Evolutionary conservation across 1,284 basidiomycete species (phyloP).

Genomic region (Naganishia sp.): DNA sequence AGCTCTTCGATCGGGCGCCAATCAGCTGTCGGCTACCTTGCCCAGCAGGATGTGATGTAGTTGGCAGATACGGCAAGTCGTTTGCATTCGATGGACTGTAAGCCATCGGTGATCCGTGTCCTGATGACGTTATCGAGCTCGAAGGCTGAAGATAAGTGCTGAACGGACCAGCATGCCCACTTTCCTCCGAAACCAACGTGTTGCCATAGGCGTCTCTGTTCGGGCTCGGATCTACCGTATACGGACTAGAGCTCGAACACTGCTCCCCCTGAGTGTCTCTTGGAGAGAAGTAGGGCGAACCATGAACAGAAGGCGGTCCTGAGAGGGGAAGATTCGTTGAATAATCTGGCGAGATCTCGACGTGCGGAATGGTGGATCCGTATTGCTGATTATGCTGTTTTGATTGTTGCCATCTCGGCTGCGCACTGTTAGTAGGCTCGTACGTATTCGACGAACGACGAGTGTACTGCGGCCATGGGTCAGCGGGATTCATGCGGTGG

Average conservation of each 20-base stretch:
- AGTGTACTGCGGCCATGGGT: constrained; percentile 21
- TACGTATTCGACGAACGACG: constrained; percentile 2
- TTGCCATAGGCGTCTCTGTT: constrained; percentile 18
- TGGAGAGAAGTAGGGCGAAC: constrained; percentile 15
- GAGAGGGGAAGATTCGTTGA: constrained; percentile 10
- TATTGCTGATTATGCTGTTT: constrained; percentile 15
- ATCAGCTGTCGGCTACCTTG: not conserved
- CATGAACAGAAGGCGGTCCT: not conserved
- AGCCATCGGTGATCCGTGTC: constrained; percentile 22
- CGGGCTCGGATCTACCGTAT: constrained; percentile 16
- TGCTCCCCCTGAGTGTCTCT: constrained; percentile 6
- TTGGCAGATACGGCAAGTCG: constrained; percentile 26
- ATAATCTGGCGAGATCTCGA: constrained; percentile 20
- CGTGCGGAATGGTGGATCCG: constrained; percentile 5
- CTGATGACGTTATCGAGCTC: constrained; percentile 13
- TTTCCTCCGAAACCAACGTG: not conserved
- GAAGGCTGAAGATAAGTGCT: constrained; percentile 10
- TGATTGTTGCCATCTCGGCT: not conserved
- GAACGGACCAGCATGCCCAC: not conserved
- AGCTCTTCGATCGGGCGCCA: constrained; percentile 11
- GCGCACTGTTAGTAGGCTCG: not conserved
- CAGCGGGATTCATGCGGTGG: not conserved
- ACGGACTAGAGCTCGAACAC: constrained; percentile 17
- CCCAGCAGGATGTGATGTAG: constrained; percentile 1
- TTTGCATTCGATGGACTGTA: constrained; percentile 25